A percentile compares a stretch with the other conserved stretches of the same genome.
Conservation (phyloP, 345 rosid species). For the Corchorus capsularis region DNA sequence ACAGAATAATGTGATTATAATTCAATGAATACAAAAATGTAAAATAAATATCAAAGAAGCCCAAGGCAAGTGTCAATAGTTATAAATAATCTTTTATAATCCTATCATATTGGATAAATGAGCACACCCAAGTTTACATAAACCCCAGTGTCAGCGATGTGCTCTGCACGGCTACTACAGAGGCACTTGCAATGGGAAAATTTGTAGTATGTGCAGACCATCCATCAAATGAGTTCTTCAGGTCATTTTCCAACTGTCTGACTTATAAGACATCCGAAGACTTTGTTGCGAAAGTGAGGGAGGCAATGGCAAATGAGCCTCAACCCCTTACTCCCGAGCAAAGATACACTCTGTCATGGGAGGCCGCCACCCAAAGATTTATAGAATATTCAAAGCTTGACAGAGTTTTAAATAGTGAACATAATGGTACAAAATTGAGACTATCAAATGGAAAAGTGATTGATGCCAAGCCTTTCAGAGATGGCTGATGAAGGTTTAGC, state of each 20-base stretch:
- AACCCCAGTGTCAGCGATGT: conserved; percentile 97
- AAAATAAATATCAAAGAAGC: too few relatives aligned
- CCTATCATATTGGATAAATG: too few relatives aligned
- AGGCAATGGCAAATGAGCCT: conserved; percentile 87
- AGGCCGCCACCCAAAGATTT: conserved; percentile 95
- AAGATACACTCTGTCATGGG: conserved; percentile 88
- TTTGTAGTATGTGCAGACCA: conserved; percentile 96
- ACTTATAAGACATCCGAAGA: conserved; percentile 88
- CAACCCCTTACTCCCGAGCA: conserved; percentile 82
- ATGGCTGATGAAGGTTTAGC: conserved; percentile 87
- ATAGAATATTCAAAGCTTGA: conserved; percentile 80
- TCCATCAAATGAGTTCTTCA: conserved; percentile 97
- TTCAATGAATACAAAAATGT: too few relatives aligned
- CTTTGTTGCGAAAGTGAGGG: conserved; percentile 77
- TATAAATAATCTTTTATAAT: too few relatives aligned
- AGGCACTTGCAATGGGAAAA: conserved; percentile 98
- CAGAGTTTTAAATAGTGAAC: conserved; percentile 43
- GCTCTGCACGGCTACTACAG: conserved; percentile 98
- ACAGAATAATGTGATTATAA: too few relatives aligned
- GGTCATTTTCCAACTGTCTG: conserved; percentile 89
- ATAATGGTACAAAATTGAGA: conserved; percentile 19
- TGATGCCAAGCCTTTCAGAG: conserved; percentile 57
- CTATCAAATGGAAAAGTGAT: conserved; percentile 31
- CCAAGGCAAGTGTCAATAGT: too few relatives aligned
- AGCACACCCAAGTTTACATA: conserved; percentile 32